A percentile compares a stretch with the other conserved stretches of the same genome.
Evolutionary conservation across 2,329 filamentous ascomycete species (phyloP).

Genomic region (Ilyonectria destructans): DNA sequence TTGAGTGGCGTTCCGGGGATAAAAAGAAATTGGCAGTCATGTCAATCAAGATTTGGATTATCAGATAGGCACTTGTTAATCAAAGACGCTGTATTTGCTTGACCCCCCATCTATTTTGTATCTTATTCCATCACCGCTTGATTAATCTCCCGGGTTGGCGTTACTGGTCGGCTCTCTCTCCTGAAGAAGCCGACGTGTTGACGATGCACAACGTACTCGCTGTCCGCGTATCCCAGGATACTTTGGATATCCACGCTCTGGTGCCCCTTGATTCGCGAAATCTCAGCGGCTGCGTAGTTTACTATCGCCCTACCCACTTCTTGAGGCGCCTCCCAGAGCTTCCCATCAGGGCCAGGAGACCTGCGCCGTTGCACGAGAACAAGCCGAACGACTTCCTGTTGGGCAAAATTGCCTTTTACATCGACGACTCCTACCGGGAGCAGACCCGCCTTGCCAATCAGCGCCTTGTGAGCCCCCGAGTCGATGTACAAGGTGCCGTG

Average conservation of each 20-base stretch:
- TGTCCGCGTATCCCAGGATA: slow-evolving; percentile 91
- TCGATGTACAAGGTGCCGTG: slow-evolving; percentile 96
- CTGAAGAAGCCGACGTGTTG: slow-evolving; percentile 88
- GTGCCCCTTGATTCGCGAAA: slow-evolving; percentile 86
- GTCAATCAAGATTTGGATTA: slow-evolving; percentile 41
- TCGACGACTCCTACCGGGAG: slow-evolving; percentile 93
- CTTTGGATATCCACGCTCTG: slow-evolving; percentile 86
- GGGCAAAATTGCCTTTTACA: slow-evolving; percentile 89
- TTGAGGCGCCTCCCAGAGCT: slow-evolving; percentile 67
- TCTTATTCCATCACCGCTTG: slow-evolving; percentile 41
- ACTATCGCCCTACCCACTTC: slow-evolving; percentile 93
- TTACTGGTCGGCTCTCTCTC: slow-evolving; percentile 68
- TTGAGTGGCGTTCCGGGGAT: slow-evolving; percentile 40
- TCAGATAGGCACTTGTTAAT: slow-evolving; percentile 44
- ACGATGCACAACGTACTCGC: slow-evolving; percentile 91
- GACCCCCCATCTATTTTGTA: slow-evolving; percentile 31
- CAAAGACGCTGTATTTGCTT: slow-evolving; percentile 42
- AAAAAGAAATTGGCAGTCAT: slow-evolving; percentile 35
- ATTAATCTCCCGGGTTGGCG: slow-evolving; percentile 57
- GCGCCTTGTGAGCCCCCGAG: slow-evolving; percentile 85
- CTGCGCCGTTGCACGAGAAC: slow-evolving; percentile 80
- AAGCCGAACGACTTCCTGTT: slow-evolving; percentile 92
- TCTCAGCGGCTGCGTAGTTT: slow-evolving; percentile 92
- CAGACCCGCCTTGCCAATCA: slow-evolving; percentile 87
- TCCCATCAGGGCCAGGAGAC: slow-evolving; percentile 59